Percentiles rank a stretch among this genome's conserved stretches.
phyloP scores from a whole-genome alignment of 2,329 filamentous ascomycete genomes.

The Penicillium janthinellum region DNA sequence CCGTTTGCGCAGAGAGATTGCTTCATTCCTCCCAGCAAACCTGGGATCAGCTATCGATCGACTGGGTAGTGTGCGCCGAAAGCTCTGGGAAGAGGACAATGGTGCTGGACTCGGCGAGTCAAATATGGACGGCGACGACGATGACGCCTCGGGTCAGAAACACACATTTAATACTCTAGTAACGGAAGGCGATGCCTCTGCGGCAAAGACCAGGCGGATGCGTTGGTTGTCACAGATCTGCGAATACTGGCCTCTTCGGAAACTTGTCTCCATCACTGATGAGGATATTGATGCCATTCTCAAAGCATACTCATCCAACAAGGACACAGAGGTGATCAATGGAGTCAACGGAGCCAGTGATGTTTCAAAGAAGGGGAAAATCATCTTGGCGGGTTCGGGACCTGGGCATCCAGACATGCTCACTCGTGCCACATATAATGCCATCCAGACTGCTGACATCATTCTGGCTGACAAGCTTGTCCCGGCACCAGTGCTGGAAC shows the following conservation, averaged over 20 bases:
- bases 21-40: constrained; percentile 71
- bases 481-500: constrained; percentile 78
- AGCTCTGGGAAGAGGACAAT: constrained; percentile 74
- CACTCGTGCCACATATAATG: constrained; percentile 62
- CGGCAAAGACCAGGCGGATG: constrained; percentile 77
- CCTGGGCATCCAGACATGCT: constrained; percentile 91
- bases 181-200: constrained; percentile 69
- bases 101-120: constrained; percentile 48
- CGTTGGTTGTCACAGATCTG: constrained; percentile 95
- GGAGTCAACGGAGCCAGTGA: constrained; percentile 12
- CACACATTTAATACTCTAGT: constrained; percentile 84
- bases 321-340: constrained; percentile 16
- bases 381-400: constrained; percentile 88
- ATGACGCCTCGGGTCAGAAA: constrained; percentile 60
- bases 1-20: constrained; percentile 84
- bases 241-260: constrained; percentile 94
- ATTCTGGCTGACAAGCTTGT: constrained; percentile 58
- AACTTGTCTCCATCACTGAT: constrained; percentile 77
- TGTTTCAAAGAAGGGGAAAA: constrained; percentile 58
- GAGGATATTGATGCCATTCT: constrained; percentile 76
- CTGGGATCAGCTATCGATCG: constrained; percentile 76
- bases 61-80: constrained; percentile 70
- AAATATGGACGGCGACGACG: constrained; percentile 51
- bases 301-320: constrained; percentile 61
- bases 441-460: constrained; percentile 52